Base-by-base conservation (phyloP, 2,329 filamentous ascomycete species). In the Beauveria sp. region DNA sequence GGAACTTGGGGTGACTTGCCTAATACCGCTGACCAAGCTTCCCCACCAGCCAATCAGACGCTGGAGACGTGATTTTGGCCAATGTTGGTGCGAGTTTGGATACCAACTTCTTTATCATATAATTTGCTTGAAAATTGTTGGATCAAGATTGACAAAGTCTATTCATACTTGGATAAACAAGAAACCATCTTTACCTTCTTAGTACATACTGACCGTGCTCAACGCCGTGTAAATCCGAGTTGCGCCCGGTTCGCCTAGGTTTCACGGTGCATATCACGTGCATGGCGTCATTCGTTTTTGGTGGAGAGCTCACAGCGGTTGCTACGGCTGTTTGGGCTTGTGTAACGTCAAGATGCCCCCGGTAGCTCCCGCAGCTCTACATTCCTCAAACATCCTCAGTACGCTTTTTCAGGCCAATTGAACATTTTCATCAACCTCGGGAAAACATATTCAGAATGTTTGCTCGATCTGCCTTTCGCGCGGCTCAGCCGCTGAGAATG, bases 401-500 rank as follows among this genome's bases (percentile, higher is more conserved):
- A 26, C 46, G 3, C 31, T 50, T 22, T 20, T 22, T 12, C 28
- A 14, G 48, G 22, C 24, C 66, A 68, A 69, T 69, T 70, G 65
- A 66, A 60, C 24, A 10, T 48, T 38, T 14, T n/a, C 22, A 55
- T 40, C 26, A 40, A 45, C 26, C 42, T 48, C 58, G 1, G 14
- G 28, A 45, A 50, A 26, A 43, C 43, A 51, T 18, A 67, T 54
- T 64, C 66, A 84, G 71, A 67, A 89, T 91, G 86, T 88, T 90
- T 71, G 80, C 87, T 65, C 81, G 88, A 79, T 80, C 85, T 69
- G 78, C 80, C 66, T 80, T 89, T 72, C 83, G 87, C 71, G 82
- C 81, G 68, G 82, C 82, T 60, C 84, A 86, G 77, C 86, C 88
- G 67, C 74, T 89, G 67, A 84, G 81, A 74, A 83, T 83, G 77